phyloP scores from a whole-genome alignment of 2,329 filamentous ascomycete species.

The Pseudopyricularia cyperi region DNA sequence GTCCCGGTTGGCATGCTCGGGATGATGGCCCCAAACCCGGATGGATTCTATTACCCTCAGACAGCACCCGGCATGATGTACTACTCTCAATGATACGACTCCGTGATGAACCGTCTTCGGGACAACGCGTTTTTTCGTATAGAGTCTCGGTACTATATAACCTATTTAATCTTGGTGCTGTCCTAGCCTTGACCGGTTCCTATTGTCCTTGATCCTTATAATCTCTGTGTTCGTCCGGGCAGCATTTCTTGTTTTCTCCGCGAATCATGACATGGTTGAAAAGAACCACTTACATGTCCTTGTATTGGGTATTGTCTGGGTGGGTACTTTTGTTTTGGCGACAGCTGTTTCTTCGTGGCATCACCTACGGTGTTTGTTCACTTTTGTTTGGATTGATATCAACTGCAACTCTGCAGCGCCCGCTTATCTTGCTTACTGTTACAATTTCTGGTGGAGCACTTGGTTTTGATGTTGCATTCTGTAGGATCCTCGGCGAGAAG shows the following conservation, averaged over 20 bases:
- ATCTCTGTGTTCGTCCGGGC: neutral
- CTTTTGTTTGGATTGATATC: no score
- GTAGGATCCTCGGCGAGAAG: no score
- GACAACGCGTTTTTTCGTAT: constrained; percentile 6
- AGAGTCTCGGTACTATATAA: neutral
- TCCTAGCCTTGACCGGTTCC: neutral
- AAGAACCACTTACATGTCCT: neutral
- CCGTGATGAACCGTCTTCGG: neutral
- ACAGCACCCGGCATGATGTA: constrained; percentile 43
- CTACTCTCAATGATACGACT: constrained; percentile 35
- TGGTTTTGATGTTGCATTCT: no score
- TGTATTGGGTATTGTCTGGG: neutral
- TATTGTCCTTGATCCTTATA: neutral
- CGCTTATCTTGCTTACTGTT: no score
- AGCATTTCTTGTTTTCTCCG: neutral
- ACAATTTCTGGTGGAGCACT: no score
- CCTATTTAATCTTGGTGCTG: constrained; percentile 1
- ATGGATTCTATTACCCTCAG: constrained; percentile 59
- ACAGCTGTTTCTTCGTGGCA: neutral
- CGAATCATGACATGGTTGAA: neutral
- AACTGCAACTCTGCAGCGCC: no score
- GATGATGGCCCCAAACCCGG: constrained; percentile 60
- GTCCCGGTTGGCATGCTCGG: constrained; percentile 51
- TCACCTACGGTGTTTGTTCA: neutral
- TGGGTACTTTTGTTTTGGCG: neutral